Percentiles rank a stretch among this genome's conserved stretches.
phyloP scores from a whole-genome alignment of 116 monocot genomes.

The Trichopus zeylanicus region DNA sequence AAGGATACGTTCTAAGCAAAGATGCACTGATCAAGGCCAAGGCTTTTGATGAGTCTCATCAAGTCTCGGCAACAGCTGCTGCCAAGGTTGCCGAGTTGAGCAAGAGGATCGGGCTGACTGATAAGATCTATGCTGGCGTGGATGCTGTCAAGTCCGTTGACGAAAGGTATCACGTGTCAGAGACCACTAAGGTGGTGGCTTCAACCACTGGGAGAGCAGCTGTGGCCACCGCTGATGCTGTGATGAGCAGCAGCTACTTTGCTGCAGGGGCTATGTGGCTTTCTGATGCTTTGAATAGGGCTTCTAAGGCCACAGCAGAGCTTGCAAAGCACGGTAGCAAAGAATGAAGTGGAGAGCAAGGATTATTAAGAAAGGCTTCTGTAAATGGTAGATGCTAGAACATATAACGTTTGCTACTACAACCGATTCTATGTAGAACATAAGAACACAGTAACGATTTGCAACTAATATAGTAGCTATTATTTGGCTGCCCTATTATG shows the following conservation, averaged over 20 bases:
- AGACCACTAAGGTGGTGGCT: constrained; percentile 38
- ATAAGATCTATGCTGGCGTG: constrained; percentile 54
- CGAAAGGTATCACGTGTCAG: constrained; percentile 41
- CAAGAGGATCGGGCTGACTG: constrained; percentile 55
- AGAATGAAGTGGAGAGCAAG: background rate
- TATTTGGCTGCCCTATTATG: too few species aligned
- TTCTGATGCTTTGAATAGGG: constrained; percentile 51
- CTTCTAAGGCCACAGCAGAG: constrained; percentile 53
- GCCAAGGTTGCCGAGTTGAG: constrained; percentile 59
- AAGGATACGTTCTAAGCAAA: constrained; percentile 55
- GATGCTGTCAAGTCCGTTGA: constrained; percentile 35
- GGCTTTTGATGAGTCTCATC: constrained; percentile 54
- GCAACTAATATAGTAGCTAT: too few species aligned
- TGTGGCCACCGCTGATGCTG: constrained; percentile 20
- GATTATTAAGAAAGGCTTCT: background rate
- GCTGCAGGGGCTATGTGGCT: constrained; percentile 60
- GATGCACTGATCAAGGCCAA: constrained; percentile 62
- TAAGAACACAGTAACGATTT: too few species aligned
- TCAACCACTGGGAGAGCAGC: constrained; percentile 40
- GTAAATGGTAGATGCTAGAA: background rate
- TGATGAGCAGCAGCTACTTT: constrained; percentile 75
- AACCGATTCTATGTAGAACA: too few species aligned
- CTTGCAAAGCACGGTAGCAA: constrained; percentile 31
- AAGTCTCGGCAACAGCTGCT: constrained; percentile 46
- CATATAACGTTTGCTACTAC: too few species aligned